phyloP scores from a whole-genome alignment of 1,284 basidiomycete species.

The Trichosporon sp. region DNA sequence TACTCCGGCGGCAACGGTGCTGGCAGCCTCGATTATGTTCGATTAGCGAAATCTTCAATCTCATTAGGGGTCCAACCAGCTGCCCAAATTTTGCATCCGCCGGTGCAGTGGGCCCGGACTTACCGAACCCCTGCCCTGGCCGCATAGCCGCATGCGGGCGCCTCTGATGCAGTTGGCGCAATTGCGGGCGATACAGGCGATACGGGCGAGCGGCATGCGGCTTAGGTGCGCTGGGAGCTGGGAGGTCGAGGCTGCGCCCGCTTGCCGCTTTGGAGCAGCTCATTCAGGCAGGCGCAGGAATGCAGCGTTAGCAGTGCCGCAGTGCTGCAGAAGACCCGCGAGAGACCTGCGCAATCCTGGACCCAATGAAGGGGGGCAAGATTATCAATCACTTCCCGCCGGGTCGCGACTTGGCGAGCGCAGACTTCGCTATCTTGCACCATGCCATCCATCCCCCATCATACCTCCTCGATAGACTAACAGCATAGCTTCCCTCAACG shows the following conservation, averaged over 20 bases:
- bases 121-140: slow-evolving; percentile 4
- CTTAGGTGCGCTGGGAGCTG: background rate
- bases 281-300: background rate
- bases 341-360: background rate
- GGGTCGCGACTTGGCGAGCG: background rate
- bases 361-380: slow-evolving; percentile 13
- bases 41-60: background rate
- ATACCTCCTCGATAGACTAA: background rate
- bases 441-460: background rate
- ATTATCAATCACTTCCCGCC: slow-evolving; percentile 11
- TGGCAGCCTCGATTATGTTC: background rate
- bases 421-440: slow-evolving; percentile 14
- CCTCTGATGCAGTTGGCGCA: too few species aligned
- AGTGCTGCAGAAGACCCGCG: background rate
- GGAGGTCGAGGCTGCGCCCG: background rate
- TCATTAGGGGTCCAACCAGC: background rate
- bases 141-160: background rate
- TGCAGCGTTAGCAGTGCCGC: background rate
- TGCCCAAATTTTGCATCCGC: slow-evolving; percentile 8
- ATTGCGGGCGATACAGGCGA: too few species aligned
- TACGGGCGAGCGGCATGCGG: too few species aligned
- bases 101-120: background rate
- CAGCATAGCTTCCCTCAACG: slow-evolving; percentile 9
- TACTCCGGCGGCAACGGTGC: background rate
- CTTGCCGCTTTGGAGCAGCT: background rate